Conservation (phyloP, 257 asterid species). For the Solanum megistacrolobum region DNA sequence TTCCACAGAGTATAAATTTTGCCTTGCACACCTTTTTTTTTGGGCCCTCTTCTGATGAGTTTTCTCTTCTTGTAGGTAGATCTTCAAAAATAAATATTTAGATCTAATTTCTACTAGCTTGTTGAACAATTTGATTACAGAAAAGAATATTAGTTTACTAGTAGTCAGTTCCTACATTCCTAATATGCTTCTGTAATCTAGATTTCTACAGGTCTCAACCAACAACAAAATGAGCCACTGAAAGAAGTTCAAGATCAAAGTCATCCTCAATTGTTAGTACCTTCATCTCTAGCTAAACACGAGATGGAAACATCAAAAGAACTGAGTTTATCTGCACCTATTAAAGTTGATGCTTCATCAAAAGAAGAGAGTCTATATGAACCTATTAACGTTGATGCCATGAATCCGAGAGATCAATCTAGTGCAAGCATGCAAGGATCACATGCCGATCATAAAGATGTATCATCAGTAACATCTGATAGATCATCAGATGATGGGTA, state of each 20-base stretch:
- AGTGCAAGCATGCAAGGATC: constrained; percentile 24
- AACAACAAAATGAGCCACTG: constrained; percentile 24
- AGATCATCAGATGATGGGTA: constrained; percentile 39
- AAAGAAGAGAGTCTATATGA: constrained; percentile 15
- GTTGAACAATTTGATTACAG: neutral
- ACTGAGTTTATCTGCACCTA: constrained; percentile 19
- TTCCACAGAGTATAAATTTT: neutral
- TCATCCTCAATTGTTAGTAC: constrained; percentile 30
- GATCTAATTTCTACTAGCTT: neutral
- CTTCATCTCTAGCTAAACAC: constrained; percentile 30
- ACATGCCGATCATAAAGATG: constrained; percentile 27
- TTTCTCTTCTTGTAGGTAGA: neutral
- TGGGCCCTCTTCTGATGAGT: neutral
- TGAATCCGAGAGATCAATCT: constrained; percentile 25
- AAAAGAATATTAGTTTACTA: neutral
- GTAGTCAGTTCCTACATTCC: neutral
- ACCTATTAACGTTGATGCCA: constrained; percentile 21
- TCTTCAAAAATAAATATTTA: neutral
- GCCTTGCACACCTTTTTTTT: neutral
- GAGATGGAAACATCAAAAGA: constrained; percentile 10
- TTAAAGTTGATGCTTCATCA: constrained; percentile 17
- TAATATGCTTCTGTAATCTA: constrained; percentile 22
- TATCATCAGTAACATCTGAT: constrained; percentile 42
- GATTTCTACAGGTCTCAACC: constrained; percentile 47
- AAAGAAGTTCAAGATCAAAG: constrained; percentile 44